Evolutionary conservation across 768 basidiomycete genomes (phyloP), one percentile per base, ranked within the genome.

Genomic region (Pulveroboletus frians): DNA sequence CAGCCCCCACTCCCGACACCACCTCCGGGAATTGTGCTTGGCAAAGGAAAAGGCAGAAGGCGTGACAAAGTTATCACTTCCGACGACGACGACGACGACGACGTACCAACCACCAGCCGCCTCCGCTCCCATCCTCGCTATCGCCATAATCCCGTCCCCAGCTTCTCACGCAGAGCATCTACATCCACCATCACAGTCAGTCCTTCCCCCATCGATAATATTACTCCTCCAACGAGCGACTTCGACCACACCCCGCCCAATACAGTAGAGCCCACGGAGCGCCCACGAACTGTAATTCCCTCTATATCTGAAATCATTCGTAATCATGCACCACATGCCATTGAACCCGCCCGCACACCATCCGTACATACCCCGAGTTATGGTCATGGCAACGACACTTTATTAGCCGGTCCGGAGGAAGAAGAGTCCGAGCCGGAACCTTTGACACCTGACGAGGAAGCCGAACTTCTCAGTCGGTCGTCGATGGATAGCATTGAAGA

Each of bases 241-340:
- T 41, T 38, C 44, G 39, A 43, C 29, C 47, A 58, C 36, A 21
- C 53, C 0, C 39, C 54, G 7, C 31, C 46, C 21, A 37, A 43
- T 56, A 46, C 42, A 39, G 44, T 60, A 51, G 59, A 57, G 27
- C 68, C 53, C 32, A 43, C 53, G 39, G 61, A 64, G 41, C 68
- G 61, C 27, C 63, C 59, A 61, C 80, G 80, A 65, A 71, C 71
- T 17, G 62, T 84, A 43, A 79, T 83, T 7, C 90, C 91, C 40
- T 88, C 88, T 13, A 93, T 93, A 62, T 86, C 85, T 35, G 90
- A 93, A 49, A 93, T 93, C 52, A 92, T 93, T 52, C 83, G 85
- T 26, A 78, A 78, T 23, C 82, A 92, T 38, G 82, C 83, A 3
- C 86, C 87, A n/a, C 73, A 71, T 18, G 71, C 77, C 55, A 69